phyloP scores from a whole-genome alignment of 2,329 filamentous ascomycete genomes.

The Phialocephala subalpina region DNA sequence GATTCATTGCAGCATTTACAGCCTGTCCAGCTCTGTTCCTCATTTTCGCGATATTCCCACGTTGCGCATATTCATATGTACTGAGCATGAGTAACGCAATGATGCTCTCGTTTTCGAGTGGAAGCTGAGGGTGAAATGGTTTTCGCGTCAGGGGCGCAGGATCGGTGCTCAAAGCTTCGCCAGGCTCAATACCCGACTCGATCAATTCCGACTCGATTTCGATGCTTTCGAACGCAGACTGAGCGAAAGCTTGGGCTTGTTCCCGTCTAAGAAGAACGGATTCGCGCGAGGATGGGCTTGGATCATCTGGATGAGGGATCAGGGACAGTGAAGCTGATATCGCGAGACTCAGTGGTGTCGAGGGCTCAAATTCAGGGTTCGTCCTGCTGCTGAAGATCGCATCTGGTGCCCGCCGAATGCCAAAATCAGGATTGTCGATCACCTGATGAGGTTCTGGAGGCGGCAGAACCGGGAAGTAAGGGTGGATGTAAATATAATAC shows the following conservation, averaged over 20 bases:
- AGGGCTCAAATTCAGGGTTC: conserved; percentile 48
- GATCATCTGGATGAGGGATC: conserved; percentile 51
- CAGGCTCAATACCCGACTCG: conserved; percentile 53
- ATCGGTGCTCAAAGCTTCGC: conserved; percentile 50
- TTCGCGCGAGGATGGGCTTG: conserved; percentile 43
- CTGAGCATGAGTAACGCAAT: conserved; percentile 57
- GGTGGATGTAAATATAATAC: conserved; percentile 61
- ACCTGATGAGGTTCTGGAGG: conserved; percentile 45
- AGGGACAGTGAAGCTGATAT: conserved; percentile 58
- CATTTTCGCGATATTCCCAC: conserved; percentile 62
- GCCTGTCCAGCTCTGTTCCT: conserved; percentile 56
- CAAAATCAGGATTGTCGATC: conserved; percentile 34
- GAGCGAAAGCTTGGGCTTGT: conserved; percentile 57
- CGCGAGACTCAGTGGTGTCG: conserved; percentile 54
- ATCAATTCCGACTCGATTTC: conserved; percentile 57
- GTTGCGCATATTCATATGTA: conserved; percentile 61
- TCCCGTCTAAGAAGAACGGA: conserved; percentile 54
- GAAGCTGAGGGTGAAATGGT: conserved; percentile 54
- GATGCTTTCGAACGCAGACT: conserved; percentile 56
- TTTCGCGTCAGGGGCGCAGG: conserved; percentile 42
- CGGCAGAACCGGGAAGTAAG: conserved; percentile 58
- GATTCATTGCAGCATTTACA: conserved; percentile 54
- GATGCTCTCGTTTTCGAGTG: conserved; percentile 55
- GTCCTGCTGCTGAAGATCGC: conserved; percentile 46
- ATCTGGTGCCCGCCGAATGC: conserved; percentile 37